A percentile compares a stretch with the other conserved stretches of the same genome.
Conservation (phyloP, 371 early-diverging fungal species). For the Mortierella sp. region DNA sequence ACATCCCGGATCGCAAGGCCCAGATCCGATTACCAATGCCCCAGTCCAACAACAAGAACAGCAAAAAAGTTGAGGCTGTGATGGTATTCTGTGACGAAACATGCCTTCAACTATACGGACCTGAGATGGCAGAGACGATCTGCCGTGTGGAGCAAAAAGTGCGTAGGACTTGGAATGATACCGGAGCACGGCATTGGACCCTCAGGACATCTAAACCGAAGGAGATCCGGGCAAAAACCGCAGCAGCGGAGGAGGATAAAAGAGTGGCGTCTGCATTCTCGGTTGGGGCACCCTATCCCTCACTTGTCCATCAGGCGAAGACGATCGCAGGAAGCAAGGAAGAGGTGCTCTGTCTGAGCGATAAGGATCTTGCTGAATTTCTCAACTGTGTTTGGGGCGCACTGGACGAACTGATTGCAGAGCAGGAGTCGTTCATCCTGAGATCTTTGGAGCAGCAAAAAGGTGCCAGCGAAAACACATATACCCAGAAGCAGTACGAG, state of each 20-base stretch:
- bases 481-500: slow-evolving; percentile 8
- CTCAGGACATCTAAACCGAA: not conserved
- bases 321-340: slow-evolving; percentile 3
- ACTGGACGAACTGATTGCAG: slow-evolving; percentile 19
- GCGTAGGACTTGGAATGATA: slow-evolving; percentile 34
- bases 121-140: slow-evolving; percentile 16
- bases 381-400: slow-evolving; percentile 30
- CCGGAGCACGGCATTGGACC: slow-evolving; percentile 7
- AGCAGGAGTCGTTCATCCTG: slow-evolving; percentile 23
- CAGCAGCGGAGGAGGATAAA: not conserved
- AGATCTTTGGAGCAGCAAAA: not conserved
- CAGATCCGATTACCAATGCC: slow-evolving; percentile 23
- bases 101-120: slow-evolving; percentile 18
- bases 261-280: not conserved
- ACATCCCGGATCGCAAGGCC: slow-evolving; percentile 23
- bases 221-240: not conserved
- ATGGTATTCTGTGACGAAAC: slow-evolving; percentile 47
- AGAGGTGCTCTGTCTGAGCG: slow-evolving; percentile 6
- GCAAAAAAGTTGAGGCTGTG: slow-evolving; percentile 6
- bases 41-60: not conserved
- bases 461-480: not conserved
- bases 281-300: slow-evolving; percentile 2
- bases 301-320: slow-evolving; percentile 17
- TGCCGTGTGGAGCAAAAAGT: slow-evolving; percentile 37
- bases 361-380: slow-evolving; percentile 20